Percentiles rank a stretch among this genome's conserved stretches.
phyloP scores from a whole-genome alignment of 169 alveolate genomes.

The Eimeria sp. region DNA sequence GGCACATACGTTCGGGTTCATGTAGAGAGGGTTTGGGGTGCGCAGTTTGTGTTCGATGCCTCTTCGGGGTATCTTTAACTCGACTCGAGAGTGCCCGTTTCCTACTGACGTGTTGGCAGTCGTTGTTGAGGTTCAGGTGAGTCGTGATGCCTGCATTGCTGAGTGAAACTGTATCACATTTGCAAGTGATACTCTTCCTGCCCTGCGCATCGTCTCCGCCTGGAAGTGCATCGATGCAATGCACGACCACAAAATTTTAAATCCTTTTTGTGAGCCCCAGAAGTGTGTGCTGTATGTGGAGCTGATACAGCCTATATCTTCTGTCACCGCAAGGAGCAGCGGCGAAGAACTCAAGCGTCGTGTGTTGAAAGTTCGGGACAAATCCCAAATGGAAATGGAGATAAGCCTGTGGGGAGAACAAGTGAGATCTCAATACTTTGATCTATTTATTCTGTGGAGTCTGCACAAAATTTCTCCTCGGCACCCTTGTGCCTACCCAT shows the following conservation, averaged over 20 bases:
- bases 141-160: neutral
- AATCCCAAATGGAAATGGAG: constrained; percentile 78
- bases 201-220: neutral
- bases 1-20: neutral
- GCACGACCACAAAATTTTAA: neutral
- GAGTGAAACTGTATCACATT: neutral
- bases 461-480: neutral
- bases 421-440: neutral
- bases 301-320: constrained; percentile 52
- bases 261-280: neutral
- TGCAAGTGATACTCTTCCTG: neutral
- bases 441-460: neutral
- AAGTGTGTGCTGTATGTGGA: neutral
- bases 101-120: constrained; percentile 76
- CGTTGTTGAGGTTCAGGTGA: constrained; percentile 75
- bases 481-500: neutral
- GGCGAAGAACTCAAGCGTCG: constrained; percentile 78
- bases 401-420: constrained; percentile 77
- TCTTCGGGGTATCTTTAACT: constrained; percentile 59
- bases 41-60: constrained; percentile 74
- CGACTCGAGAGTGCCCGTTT: constrained; percentile 72
- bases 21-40: neutral
- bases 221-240: neutral
- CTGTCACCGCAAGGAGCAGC: constrained; percentile 74
- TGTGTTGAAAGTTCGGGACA: constrained; percentile 60